phyloP scores from a whole-genome alignment of 108 stramenopile genomes.

The Conticribra weissflogii region DNA sequence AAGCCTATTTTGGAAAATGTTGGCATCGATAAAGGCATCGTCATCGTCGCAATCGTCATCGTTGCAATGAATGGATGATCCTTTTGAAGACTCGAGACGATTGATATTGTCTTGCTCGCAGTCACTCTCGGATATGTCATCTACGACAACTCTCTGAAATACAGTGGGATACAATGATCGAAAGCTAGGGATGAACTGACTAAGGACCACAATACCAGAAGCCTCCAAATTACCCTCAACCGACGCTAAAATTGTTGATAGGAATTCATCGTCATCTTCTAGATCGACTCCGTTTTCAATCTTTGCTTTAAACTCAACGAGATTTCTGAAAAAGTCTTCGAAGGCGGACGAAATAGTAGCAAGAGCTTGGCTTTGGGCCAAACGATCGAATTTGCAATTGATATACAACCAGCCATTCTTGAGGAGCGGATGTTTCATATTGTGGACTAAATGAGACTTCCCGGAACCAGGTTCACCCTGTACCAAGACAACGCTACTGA shows the following conservation, averaged over 20 bases:
- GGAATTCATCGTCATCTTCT: not conserved
- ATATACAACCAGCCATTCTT: not conserved
- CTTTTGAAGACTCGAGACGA: not conserved
- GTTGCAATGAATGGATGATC: no score
- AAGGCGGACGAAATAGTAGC: not conserved
- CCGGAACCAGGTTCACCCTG: not conserved
- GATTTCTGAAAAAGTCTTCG: not conserved
- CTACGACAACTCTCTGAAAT: conserved; percentile 6
- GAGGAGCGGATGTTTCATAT: not conserved
- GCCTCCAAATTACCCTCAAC: not conserved
- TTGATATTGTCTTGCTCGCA: not conserved
- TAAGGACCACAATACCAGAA: conserved; percentile 7
- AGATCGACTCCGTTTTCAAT: not conserved
- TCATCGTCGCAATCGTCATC: no score
- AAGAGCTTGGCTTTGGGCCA: not conserved
- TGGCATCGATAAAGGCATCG: not conserved
- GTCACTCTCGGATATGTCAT: conserved; percentile 2
- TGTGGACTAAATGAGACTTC: not conserved
- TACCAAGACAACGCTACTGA: not conserved
- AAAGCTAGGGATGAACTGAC: conserved; percentile 6
- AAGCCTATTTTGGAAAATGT: conserved; percentile 9
- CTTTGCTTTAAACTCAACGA: not conserved
- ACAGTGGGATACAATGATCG: conserved; percentile 4
- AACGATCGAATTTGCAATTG: not conserved
- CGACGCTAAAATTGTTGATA: not conserved